Evolutionary conservation across 306 rosid genomes (phyloP), one percentile per base, ranked within the genome.

Genomic region (Dryas drummondii): DNA sequence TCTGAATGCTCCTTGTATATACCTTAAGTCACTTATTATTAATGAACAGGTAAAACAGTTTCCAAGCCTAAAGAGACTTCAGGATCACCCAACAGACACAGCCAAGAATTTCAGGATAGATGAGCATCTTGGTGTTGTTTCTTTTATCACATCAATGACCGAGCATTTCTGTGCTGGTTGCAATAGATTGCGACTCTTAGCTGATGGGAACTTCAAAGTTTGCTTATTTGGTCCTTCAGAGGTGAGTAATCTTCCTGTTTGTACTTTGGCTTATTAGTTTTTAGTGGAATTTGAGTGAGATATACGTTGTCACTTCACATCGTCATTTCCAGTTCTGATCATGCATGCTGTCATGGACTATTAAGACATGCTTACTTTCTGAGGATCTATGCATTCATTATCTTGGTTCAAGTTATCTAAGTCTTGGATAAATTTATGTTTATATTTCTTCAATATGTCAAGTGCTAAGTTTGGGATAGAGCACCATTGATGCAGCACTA

Each of bases 111-210:
- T 88, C 77, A 74, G 82, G 68, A 74, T 94, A 79, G 98, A 91
- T 45, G 97, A 93, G 52, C 86, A 90, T 79, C 73, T 66, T 66
- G 98, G 97, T 19, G 53, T 81, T 48, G 94, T 94, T 83, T 94
- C 97, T 6, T 94, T 94, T 74, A 91, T 94, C 83, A 94, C 94
- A 68, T 91, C 97, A 55, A 91, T 94, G 98, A 87, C 98, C 22
- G 90, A 94, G 86, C 98, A 94, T 85, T 94, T 94, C 81, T 94
- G 98, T 85, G 94, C 94, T 67, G 98, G 98, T 79, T 94, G 98
- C 89, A 94, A 88, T 78, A 88, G 98, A 82, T 77, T 94, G 88
- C 91, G 98, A 64, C 83, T 94, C 57, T 85, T 91, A 82, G 98
- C 98, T 8, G 96, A 90, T 82, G 98, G 98, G 71, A 94, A 89